A percentile compares a stretch with the other conserved stretches of the same genome.
phyloP scores from a whole-genome alignment of 2,329 filamentous ascomycete genomes.

The Pseudocercospora fijiensis region DNA sequence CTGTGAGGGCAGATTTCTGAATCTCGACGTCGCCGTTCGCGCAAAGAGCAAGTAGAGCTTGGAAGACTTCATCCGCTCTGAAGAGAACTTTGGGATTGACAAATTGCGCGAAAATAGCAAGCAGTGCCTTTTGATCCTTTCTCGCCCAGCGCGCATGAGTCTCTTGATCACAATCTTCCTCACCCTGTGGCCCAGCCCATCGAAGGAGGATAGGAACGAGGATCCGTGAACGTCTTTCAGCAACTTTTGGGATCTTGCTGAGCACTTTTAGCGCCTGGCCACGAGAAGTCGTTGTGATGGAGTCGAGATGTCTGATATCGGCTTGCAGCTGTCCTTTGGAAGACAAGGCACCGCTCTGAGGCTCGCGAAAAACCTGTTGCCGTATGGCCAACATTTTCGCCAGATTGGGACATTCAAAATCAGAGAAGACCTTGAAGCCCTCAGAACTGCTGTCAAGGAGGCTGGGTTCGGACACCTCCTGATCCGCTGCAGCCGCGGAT shows the following conservation, averaged over 20 bases:
- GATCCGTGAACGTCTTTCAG: slow-evolving; percentile 80
- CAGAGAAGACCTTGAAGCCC: slow-evolving; percentile 52
- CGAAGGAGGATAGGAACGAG: slow-evolving; percentile 82
- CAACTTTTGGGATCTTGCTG: slow-evolving; percentile 68
- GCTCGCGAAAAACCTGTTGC: slow-evolving; percentile 53
- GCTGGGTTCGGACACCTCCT: slow-evolving; percentile 40
- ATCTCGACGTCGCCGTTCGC: slow-evolving; percentile 88
- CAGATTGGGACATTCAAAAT: slow-evolving; percentile 84
- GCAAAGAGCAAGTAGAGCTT: slow-evolving; percentile 70
- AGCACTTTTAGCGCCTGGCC: slow-evolving; percentile 81
- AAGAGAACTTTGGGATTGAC: slow-evolving; percentile 82
- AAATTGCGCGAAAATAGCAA: slow-evolving; percentile 81
- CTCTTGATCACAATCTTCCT: slow-evolving; percentile 18
- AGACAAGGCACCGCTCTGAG: slow-evolving; percentile 39
- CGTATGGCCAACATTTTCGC: slow-evolving; percentile 57
- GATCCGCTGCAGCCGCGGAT: slow-evolving; percentile 21
- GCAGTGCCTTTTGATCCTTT: slow-evolving; percentile 78
- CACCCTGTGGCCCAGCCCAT: slow-evolving; percentile 63
- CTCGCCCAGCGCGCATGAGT: slow-evolving; percentile 59
- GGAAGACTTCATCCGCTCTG: slow-evolving; percentile 71
- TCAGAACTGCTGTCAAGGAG: slow-evolving; percentile 26
- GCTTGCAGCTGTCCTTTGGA: slow-evolving; percentile 21
- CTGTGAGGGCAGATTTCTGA: slow-evolving; percentile 80
- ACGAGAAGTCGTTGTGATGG: slow-evolving; percentile 34
- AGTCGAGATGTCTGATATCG: slow-evolving; percentile 19